Base-by-base conservation (phyloP, 1,284 basidiomycete species). In the Rhodotorula sp. region DNA sequence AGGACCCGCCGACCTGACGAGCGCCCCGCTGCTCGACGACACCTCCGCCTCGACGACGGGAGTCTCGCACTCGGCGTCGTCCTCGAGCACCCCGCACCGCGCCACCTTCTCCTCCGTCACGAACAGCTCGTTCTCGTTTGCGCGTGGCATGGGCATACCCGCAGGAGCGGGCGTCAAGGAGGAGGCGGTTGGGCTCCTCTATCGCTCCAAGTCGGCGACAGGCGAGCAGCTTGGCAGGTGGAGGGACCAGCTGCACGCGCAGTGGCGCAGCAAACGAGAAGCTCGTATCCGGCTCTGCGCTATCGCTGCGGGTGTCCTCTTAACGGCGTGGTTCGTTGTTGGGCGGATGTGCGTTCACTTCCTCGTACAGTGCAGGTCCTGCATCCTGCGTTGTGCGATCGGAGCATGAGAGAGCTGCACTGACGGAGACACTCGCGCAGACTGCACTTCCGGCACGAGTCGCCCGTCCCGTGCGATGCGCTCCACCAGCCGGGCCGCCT, bases 401-500 rank as follows among this genome's bases (percentile, higher is more conserved):
- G 19, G 55, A 12, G 4, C 22, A 25, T 15, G 36, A 27, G 9
- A 55, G 54, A 56, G 13, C 32, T 19, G 53, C 32, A 6, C 34
- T 36, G 37, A 36, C 22, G 9, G 34, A 4, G 25, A 27, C 21
- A 25, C 17, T n/a, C 25, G 12, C 55, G n/a, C 46, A 61, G 60
- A 27, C 48, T 8, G 3, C n/a, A 48, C 27, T n/a, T 34, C 21
- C 25, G 48, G 6, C 46, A 34, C 34, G 34, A 37, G 15, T 8
- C 46, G 15, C 17, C 25, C 46, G 46, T 50, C 25, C 64, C 68
- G 2, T 76, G 75, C 67, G 66, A 74, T 60, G 66, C 73, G 0
- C 64, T 72, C 25, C 70, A 67, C 17, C 37, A 57, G 6, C 70
- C 72, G 1, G 75, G 75, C 3, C 70, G 70, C 13, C 69, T 76